Conservation (phyloP, 495 filamentous ascomycete genomes). For the Letharia columbiana region DNA sequence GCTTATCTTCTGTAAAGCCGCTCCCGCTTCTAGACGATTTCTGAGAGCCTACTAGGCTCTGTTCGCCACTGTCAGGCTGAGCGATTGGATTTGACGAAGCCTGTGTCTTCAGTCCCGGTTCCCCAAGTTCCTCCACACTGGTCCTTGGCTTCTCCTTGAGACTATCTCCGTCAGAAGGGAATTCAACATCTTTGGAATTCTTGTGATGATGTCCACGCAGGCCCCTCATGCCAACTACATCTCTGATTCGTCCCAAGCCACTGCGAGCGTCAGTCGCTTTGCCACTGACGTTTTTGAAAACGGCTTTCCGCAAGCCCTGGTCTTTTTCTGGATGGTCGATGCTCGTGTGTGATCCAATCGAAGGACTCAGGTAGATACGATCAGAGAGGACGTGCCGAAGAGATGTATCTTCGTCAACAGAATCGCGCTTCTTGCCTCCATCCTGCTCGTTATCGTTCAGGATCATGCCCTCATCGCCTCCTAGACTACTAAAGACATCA, state of each 20-base stretch:
- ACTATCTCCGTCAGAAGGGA: slow-evolving; percentile 23
- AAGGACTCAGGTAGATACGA: slow-evolving; percentile 14
- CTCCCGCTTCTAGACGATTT: slow-evolving; percentile 18
- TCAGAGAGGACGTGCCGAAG: slow-evolving; percentile 17
- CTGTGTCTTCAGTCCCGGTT: neutral
- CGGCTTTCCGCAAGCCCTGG: slow-evolving; percentile 52
- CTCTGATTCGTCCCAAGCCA: slow-evolving; percentile 74
- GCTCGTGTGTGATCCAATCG: slow-evolving; percentile 21
- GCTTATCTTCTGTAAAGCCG: slow-evolving; percentile 8
- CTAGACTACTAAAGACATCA: slow-evolving; percentile 43
- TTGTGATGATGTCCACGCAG: slow-evolving; percentile 43
- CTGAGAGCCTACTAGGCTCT: slow-evolving; percentile 14
- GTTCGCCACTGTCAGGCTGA: slow-evolving; percentile 13
- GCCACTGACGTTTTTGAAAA: slow-evolving; percentile 71
- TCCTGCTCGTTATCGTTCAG: slow-evolving; percentile 63
- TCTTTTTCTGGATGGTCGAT: slow-evolving; percentile 50
- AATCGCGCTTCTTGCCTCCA: slow-evolving; percentile 44
- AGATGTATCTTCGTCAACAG: slow-evolving; percentile 33
- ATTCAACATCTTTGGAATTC: slow-evolving; percentile 33
- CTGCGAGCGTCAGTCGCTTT: slow-evolving; percentile 76
- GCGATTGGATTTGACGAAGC: slow-evolving; percentile 2
- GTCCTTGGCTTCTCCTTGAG: slow-evolving; percentile 17
- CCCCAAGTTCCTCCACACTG: slow-evolving; percentile 13
- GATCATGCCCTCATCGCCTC: slow-evolving; percentile 47
- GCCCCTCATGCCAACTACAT: slow-evolving; percentile 59